Percentiles rank a stretch among this genome's conserved stretches.
phyloP scores from a whole-genome alignment of 1,139 yeast species.

The Kodamaea ohmeri region DNA sequence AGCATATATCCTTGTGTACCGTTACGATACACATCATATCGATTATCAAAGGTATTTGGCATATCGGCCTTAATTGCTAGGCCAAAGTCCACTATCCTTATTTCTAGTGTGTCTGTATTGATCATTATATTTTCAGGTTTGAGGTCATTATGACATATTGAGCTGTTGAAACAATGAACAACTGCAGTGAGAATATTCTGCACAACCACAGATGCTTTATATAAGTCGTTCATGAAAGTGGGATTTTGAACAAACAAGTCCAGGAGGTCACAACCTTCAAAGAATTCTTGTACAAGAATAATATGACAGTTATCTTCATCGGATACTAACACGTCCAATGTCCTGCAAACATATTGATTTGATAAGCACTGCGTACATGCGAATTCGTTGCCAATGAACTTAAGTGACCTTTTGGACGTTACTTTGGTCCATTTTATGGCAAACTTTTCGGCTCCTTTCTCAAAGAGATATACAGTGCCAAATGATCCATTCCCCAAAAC shows the following conservation, averaged over 20 bases:
- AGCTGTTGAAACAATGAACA: conserved; percentile 16
- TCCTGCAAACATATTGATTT: conserved; percentile 9
- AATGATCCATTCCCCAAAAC: conserved; percentile 21
- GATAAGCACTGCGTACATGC: conserved; percentile 7
- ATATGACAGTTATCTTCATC: conserved; percentile 1
- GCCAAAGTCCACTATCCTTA: conserved; percentile 13
- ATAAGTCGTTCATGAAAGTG: neutral
- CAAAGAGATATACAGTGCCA: conserved; percentile 14
- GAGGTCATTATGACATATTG: conserved; percentile 16
- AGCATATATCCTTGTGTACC: conserved; percentile 12
- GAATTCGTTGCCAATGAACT: conserved; percentile 9
- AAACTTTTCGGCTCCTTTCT: neutral
- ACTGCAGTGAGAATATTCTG: conserved; percentile 16
- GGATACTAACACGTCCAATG: conserved; percentile 11
- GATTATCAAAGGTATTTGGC: neutral
- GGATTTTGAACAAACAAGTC: conserved; percentile 3
- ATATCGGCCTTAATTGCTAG: conserved; percentile 7
- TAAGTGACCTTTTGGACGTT: neutral
- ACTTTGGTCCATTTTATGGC: conserved; percentile 8
- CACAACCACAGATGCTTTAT: neutral
- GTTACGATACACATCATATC: conserved; percentile 5
- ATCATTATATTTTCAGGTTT: conserved; percentile 18
- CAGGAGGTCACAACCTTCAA: conserved; percentile 12
- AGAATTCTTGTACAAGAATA: conserved; percentile 12
- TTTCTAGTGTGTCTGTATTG: conserved; percentile 6